These are phyloP conservation scores for Durusdinium trenchii DNA, from an alignment of 73 alveolate species.

Conservation along the genomic window DNA sequence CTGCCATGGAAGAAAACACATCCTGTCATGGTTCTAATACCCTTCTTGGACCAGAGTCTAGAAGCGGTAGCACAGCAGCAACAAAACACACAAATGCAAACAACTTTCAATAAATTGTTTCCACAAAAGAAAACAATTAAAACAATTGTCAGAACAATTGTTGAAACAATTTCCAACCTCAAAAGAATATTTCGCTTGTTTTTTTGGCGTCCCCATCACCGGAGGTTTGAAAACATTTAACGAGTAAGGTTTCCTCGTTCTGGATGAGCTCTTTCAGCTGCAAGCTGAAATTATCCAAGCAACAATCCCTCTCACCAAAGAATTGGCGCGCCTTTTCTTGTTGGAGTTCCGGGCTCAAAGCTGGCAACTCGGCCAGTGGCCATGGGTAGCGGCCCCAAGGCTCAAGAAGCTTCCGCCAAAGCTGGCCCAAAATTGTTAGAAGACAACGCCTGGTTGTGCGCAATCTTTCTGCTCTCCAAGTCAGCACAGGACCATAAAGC, in stretches of 20 bases:
- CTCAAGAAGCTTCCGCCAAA: conserved; percentile 34
- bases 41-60: no score
- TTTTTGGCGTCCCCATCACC: not conserved
- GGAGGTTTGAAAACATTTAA: no score
- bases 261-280: not conserved
- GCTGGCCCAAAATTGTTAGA: conserved; percentile 12
- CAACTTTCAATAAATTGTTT: not conserved
- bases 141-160: not conserved
- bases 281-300: not conserved
- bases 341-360: not conserved
- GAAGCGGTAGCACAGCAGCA: no score
- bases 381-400: conserved; percentile 51
- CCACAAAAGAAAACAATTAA: not conserved
- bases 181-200: no score
- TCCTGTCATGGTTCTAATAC: no score
- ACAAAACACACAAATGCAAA: no score
- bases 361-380: not conserved
- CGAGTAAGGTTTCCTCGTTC: no score
- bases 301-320: not conserved
- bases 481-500: conserved; percentile 21
- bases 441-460: conserved; percentile 3
- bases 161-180: not conserved
- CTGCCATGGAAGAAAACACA: no score
- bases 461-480: conserved; percentile 31
- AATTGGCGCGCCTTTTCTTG: not conserved